Base-by-base conservation (phyloP, 2,329 filamentous ascomycete genomes). In the Fusarium caatingaense region DNA sequence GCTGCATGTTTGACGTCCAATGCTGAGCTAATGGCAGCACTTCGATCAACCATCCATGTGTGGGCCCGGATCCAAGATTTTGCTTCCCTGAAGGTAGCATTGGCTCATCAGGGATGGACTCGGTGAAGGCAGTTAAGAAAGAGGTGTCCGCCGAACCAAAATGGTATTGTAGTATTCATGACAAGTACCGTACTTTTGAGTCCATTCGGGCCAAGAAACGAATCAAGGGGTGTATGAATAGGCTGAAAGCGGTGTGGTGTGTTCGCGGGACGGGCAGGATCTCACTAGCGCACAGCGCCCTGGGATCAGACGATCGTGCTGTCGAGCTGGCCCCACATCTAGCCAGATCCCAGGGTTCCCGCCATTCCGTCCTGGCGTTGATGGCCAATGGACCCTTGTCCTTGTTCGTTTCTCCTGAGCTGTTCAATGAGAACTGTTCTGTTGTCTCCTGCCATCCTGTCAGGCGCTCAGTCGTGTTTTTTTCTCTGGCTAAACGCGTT, bases 271-370 rank as follows among this genome's bases (percentile, higher is more conserved):
- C 73, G 73, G 73, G 72, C 73, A 75, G 73, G 72, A 75, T 75
- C 73, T 75, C 53, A 66, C 68, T 75, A 75, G 73, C 50, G 73
- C 54, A 64, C 59, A 66, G 59, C 59, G 72, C 62, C 64, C 73
- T 71, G 61, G 69, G 73, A 75, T 75, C 73, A 75, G 73, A 73
- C 73, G 73, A 75, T 75, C 73, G 73, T 66, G 69, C 58, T 74
- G 69, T 74, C 66, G 64, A 74, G 45, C 51, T 51, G 53, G 68
- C 72, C 72, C 73, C 73, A 72, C 72, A 60, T 44, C 65, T 49
- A 73, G 73, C 70, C 73, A 75, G 73, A 75, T 75, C 73, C 73
- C 69, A 75, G 73, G 73, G 73, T 71, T 74, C 69, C 69, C 73
- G 72, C 68, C 61, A 71, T 65, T 74, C 58, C 57, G 56, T 68